These are phyloP conservation scores for Colletotrichum endophyticum DNA, from an alignment of 2,329 filamentous ascomycete species.

Conservation along the genomic window DNA sequence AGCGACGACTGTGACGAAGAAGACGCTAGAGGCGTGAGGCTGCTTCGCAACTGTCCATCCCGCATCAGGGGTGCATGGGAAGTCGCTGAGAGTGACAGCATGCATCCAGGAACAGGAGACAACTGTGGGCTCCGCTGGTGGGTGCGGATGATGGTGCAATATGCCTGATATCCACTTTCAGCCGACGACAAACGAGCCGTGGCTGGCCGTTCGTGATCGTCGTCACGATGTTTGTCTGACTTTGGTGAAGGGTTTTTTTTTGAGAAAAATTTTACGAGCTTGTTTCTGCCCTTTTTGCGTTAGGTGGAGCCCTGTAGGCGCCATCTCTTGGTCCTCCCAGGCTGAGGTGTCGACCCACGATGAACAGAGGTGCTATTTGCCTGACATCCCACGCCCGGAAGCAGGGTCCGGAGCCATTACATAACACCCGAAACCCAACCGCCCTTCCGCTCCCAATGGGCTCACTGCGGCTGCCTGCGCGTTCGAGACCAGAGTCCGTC, in stretches of 20 bases:
- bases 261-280: background rate
- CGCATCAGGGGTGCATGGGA: background rate
- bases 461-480: background rate
- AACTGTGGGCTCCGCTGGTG: background rate
- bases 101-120: constrained; percentile 5
- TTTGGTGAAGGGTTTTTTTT: background rate
- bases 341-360: background rate
- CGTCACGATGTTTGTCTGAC: background rate
- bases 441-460: background rate
- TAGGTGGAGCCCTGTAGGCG: background rate
- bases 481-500: background rate
- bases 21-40: background rate
- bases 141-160: constrained; percentile 2
- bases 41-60: background rate
- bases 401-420: constrained; percentile 1
- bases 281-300: background rate
- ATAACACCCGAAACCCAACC: background rate
- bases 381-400: constrained; percentile 6
- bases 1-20: background rate
- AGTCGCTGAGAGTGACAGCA: background rate
- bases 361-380: background rate
- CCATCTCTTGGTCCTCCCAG: background rate
- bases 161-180: constrained; percentile 14
- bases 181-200: constrained; percentile 21
- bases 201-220: constrained; percentile 1